Evolutionary conservation across 2,329 filamentous ascomycete genomes (phyloP), one percentile per base, ranked within the genome.

Genomic region (Ophiostoma sp.): DNA sequence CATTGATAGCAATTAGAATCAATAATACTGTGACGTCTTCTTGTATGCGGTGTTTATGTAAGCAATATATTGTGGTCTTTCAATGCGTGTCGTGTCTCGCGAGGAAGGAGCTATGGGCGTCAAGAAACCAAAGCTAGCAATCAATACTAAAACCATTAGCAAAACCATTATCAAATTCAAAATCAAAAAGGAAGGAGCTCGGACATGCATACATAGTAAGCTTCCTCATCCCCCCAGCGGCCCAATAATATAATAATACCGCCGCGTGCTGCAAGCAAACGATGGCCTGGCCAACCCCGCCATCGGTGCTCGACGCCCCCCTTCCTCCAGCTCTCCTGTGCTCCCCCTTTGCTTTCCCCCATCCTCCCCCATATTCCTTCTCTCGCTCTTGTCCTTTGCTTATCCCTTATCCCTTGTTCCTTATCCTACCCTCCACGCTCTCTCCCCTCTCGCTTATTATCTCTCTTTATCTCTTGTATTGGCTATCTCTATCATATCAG

Each of bases 401-500:
- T 23, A 23, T 52, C 17, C 48, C 27, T 31, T 31, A 31, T 52
- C 13, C 44, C 44, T n/a, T n/a, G n/a, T n/a, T 15, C 41, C 41
- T 44, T 54, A 23, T 23, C 48, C 48, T 54, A 57, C 11, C 52
- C 52, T 57, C 52, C 52, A 27, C 23, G 52, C 52, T 27, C 44
- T 48, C 44, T 48, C 23, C 23, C 23, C n/a, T 57, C 52, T 57
- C 52, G 52, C 52, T 57, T 57, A 57, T 57, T 57, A 27, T 57
- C 52, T 23, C n/a, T 57, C 48, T 27, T 27, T 57, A 15, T 57
- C 52, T 57, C 23, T 27, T 13, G n/a, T 27, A 27, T 27, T 48
- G 44, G 44, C 44, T 57, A 23, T 57, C 52, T 57, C 27, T 27
- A 13, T 57, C 23, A 13, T 27, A 27, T 27, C 23, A 13, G 52